Base-by-base conservation (phyloP, 768 basidiomycete species). In the Suillus fuscotomentosus region DNA sequence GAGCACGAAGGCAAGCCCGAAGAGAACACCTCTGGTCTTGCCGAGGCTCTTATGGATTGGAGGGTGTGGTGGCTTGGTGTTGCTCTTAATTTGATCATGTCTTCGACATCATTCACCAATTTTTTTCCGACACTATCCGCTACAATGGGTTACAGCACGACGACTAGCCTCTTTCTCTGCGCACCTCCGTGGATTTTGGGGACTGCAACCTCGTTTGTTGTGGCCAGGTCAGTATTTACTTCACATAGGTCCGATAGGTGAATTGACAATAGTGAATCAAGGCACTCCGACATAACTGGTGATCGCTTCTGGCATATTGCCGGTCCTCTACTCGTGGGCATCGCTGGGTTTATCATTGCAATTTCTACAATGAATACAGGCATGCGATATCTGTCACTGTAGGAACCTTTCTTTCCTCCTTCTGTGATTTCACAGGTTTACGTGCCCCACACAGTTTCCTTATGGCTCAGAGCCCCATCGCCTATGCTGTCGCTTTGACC, bases 1-100 rank as follows among this genome's bases (percentile, higher is more conserved):
- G 76, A 81, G 48, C 75, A 78, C 41, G 75, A 83, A 61, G 79
- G 74, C 7, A 82, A 83, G 65, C 63, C 51, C 22, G 56, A 68
- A 70, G 63, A 34, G 76, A 75, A 10, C 73, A 67, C 72, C 14
- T 74, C 76, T 41, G 89, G 89, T 11, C 72, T 92, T 5, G 61
- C 71, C 8, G 70, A 88, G 69, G 88, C 90, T 17, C 39, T 91
- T 60, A 80, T 78, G 22, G 92, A 94, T 71, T 87, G 87, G 88
- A 90, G 87, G 74, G 88, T 94, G 39, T 94, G 92, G 89, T 90
- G 85, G 84, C 79, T 95, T 54, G 83, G 89, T 20, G 65, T 90
- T 38, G 81, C 87, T 2, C 72, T 90, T 56, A 84, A 83, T 20
- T 83, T 83, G 65, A 81, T 86, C 75, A 1, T 15, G 47, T 73